Conservation (phyloP, 768 basidiomycete genomes). For the Tylopilus subfusipes region DNA sequence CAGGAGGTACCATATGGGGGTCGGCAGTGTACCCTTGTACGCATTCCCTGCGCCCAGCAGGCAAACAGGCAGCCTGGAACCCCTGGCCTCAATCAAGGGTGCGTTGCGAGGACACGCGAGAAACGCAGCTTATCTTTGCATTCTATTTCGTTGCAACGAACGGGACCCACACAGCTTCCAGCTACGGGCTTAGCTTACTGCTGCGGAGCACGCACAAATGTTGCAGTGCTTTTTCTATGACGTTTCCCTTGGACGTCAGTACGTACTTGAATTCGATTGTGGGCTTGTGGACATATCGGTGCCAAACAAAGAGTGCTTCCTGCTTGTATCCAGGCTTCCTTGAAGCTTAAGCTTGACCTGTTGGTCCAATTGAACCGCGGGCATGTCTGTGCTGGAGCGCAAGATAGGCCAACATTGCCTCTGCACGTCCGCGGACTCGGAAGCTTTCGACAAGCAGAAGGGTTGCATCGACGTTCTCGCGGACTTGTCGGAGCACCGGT, state of each 20-base stretch:
- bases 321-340: too few species aligned
- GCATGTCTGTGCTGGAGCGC: not conserved
- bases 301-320: too few species aligned
- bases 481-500: constrained; percentile 12
- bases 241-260: not conserved
- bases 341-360: too few species aligned
- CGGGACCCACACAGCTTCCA: too few species aligned
- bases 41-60: not conserved
- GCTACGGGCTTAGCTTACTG: not conserved
- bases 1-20: constrained; percentile 11
- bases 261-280: not conserved
- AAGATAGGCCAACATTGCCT: not conserved
- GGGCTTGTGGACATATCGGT: not conserved
- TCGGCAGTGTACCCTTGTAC: not conserved
- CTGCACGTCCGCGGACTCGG: not conserved
- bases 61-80: not conserved
- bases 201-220: not conserved
- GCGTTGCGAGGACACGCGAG: not conserved
- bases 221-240: not conserved
- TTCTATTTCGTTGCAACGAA: too few species aligned
- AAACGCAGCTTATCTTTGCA: too few species aligned
- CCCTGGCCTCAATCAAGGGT: not conserved
- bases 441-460: not conserved
- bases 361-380: not conserved
- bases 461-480: not conserved